A percentile compares a stretch with the other conserved stretches of the same genome.
Conservation (phyloP, 345 rosid species). For the Clausena lansium region DNA sequence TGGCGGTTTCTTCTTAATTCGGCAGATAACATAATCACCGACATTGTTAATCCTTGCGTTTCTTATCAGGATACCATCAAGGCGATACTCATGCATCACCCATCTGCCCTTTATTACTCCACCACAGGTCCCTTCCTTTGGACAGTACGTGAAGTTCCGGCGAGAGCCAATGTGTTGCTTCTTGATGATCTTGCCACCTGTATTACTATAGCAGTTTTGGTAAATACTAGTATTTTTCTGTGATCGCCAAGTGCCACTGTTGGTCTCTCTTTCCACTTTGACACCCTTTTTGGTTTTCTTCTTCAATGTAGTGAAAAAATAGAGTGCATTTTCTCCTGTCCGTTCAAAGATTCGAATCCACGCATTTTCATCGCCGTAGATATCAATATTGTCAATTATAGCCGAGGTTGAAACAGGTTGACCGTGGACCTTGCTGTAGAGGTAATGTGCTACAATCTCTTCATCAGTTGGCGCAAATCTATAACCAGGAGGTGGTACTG, state of each 20-base stretch:
- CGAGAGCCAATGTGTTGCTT: background rate
- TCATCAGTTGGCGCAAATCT: background rate
- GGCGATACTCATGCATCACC: background rate
- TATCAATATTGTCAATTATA: background rate
- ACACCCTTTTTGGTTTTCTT: background rate
- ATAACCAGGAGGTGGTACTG: background rate
- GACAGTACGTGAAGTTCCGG: background rate
- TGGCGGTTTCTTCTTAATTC: background rate
- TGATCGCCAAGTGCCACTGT: background rate
- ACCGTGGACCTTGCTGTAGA: background rate
- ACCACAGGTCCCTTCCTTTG: background rate
- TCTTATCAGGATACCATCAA: background rate
- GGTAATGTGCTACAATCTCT: background rate
- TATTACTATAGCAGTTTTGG: no score
- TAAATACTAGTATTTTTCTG: background rate
- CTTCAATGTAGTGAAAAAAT: background rate
- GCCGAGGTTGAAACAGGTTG: background rate
- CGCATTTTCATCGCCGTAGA: background rate
- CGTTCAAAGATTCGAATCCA: background rate
- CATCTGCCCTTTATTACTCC: background rate
- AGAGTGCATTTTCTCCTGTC: background rate
- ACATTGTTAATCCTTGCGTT: background rate
- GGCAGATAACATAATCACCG: background rate
- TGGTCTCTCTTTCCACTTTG: background rate
- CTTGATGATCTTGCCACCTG: background rate